Conservation (phyloP, 2,329 filamentous ascomycete species). For the Zalaria obscura region DNA sequence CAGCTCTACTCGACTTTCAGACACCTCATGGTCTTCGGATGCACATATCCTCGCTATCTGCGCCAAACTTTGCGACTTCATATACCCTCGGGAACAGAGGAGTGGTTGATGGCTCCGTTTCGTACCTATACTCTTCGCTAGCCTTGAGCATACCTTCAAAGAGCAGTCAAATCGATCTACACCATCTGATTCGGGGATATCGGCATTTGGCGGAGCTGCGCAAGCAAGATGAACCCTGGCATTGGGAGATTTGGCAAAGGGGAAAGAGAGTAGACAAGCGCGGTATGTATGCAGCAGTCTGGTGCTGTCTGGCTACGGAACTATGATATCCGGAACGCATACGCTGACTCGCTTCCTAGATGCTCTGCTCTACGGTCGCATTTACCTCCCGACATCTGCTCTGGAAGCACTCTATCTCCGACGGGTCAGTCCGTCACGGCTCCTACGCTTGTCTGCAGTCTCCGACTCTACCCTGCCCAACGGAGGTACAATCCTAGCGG, state of each 20-base stretch:
- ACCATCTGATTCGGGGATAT: conserved; percentile 69
- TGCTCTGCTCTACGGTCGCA: conserved; percentile 58
- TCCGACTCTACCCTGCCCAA: conserved; percentile 58
- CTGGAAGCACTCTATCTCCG: conserved; percentile 77
- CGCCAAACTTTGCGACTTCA: conserved; percentile 84
- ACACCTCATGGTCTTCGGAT: conserved; percentile 75
- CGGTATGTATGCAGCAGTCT: no score
- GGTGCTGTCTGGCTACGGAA: no score
- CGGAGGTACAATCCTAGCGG: conserved; percentile 59
- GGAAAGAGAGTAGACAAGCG: conserved; percentile 34
- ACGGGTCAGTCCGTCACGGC: conserved; percentile 60
- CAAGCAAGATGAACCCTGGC: conserved; percentile 34
- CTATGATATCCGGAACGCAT: no score
- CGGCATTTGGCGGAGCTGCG: conserved; percentile 56
- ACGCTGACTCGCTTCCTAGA: conserved; percentile 18
- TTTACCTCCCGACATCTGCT: conserved; percentile 72
- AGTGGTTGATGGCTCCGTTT: conserved; percentile 89
- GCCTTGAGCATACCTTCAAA: conserved; percentile 53
- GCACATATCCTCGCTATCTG: conserved; percentile 80
- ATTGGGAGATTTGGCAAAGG: conserved; percentile 40
- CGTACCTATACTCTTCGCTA: conserved; percentile 86
- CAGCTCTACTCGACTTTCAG: conserved; percentile 75
- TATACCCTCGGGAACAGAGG: conserved; percentile 85
- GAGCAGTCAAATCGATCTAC: conserved; percentile 63
- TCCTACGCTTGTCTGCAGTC: conserved; percentile 68